These are phyloP conservation scores for Thalia dealbata DNA, from an alignment of 176 grass and related monocot species.

Conservation along the genomic window DNA sequence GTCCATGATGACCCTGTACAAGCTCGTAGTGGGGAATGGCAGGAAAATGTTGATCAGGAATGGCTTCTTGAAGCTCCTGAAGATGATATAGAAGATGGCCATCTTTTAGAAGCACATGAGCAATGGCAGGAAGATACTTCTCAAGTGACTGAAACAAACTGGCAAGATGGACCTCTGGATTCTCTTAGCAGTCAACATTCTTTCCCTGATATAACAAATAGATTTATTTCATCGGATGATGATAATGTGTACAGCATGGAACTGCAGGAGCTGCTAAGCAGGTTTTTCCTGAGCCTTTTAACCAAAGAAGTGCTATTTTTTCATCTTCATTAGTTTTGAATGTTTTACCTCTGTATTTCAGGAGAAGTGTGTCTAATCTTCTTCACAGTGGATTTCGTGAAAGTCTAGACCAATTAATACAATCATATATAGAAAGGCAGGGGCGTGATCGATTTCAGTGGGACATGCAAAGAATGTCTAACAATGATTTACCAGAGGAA, in stretches of 20 bases:
- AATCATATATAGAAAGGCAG: slow-evolving; percentile 71
- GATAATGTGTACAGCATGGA: slow-evolving; percentile 60
- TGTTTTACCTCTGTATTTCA: slow-evolving; percentile 8
- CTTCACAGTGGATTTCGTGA: slow-evolving; percentile 71
- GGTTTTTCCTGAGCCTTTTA: slow-evolving; percentile 32
- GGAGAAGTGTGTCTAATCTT: slow-evolving; percentile 88
- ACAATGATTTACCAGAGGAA: slow-evolving; percentile 13
- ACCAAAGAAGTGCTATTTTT: not conserved
- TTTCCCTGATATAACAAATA: slow-evolving; percentile 23
- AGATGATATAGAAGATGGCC: slow-evolving; percentile 34
- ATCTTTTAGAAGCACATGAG: slow-evolving; percentile 25
- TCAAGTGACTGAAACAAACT: slow-evolving; percentile 30
- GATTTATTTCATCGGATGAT: slow-evolving; percentile 53
- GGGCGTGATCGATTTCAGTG: slow-evolving; percentile 34
- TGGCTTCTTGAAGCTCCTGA: slow-evolving; percentile 3
- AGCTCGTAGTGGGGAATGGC: slow-evolving; percentile 5
- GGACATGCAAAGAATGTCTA: slow-evolving; percentile 32
- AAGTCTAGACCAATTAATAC: slow-evolving; percentile 74
- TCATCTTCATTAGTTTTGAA: not conserved
- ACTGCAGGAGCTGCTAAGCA: slow-evolving; percentile 77
- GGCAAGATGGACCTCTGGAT: slow-evolving; percentile 30
- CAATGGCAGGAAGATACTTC: slow-evolving; percentile 58
- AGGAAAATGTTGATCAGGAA: slow-evolving; percentile 6
- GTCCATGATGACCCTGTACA: not conserved
- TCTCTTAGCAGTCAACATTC: slow-evolving; percentile 19